Conservation (phyloP, 257 asterid genomes). For the Rauvolfia tetraphylla region DNA sequence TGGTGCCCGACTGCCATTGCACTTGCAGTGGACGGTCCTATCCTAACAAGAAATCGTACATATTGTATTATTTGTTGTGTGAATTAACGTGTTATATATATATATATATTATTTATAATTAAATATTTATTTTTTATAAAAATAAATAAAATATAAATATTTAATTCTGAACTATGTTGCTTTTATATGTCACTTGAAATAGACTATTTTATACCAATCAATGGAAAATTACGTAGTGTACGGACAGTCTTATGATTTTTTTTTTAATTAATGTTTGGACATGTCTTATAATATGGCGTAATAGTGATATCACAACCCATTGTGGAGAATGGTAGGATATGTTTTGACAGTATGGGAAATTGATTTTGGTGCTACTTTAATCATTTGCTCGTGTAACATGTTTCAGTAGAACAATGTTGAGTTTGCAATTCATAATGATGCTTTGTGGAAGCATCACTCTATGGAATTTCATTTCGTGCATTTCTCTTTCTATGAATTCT, state of each 20-base stretch:
- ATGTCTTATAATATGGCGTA: background rate
- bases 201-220: no score
- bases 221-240: no score
- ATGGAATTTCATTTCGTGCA: background rate
- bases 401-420: background rate
- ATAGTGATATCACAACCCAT: constrained; percentile 12
- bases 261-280: no score
- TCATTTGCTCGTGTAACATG: background rate
- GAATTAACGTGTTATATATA: no score
- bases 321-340: constrained; percentile 1
- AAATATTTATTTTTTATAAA: no score
- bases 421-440: background rate
- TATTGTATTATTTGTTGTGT: no score
- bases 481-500: background rate
- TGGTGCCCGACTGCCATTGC: background rate
- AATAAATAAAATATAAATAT: no score
- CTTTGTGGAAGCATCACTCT: background rate
- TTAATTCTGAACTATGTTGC: no score
- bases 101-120: no score
- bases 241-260: no score
- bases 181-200: no score
- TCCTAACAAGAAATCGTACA: no score
- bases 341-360: background rate
- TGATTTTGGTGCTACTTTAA: background rate
- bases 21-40: background rate